phyloP scores from a whole-genome alignment of 2,329 filamentous ascomycete genomes.

The Paecilomyces dactylethromorphus region DNA sequence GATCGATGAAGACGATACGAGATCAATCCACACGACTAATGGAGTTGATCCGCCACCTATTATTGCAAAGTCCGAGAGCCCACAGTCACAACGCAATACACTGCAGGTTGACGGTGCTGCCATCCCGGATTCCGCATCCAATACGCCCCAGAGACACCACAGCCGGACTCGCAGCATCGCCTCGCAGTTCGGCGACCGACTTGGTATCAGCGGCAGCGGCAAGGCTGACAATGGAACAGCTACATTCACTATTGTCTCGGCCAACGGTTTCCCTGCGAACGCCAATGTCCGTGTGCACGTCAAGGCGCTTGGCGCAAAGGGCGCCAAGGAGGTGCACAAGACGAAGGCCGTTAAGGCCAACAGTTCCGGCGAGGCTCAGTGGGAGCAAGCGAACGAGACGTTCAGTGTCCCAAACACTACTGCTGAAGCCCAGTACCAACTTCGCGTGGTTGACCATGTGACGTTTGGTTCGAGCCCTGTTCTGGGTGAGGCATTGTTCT shows the following conservation, averaged over 20 bases:
- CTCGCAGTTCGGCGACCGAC: slow-evolving; percentile 42
- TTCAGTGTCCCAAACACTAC: slow-evolving; percentile 68
- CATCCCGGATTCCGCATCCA: slow-evolving; percentile 11
- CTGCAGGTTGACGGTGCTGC: slow-evolving; percentile 23
- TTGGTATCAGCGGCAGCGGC: slow-evolving; percentile 46
- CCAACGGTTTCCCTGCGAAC: slow-evolving; percentile 67
- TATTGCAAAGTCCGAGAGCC: slow-evolving; percentile 8
- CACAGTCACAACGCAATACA: slow-evolving; percentile 13
- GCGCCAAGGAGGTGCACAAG: slow-evolving; percentile 74
- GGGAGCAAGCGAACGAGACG: slow-evolving; percentile 59
- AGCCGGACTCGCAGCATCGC: slow-evolving; percentile 42
- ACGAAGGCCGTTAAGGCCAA: slow-evolving; percentile 78
- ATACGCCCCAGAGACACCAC: slow-evolving; percentile 33
- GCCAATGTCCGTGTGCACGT: slow-evolving; percentile 74
- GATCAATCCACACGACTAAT: slow-evolving; percentile 8
- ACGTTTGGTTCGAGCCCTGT: slow-evolving; percentile 77
- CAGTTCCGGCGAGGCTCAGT: slow-evolving; percentile 57
- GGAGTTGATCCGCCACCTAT: slow-evolving; percentile 18
- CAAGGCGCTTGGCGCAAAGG: slow-evolving; percentile 60
- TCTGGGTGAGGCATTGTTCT: slow-evolving; percentile 81
- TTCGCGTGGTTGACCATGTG: slow-evolving; percentile 78
- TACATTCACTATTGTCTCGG: slow-evolving; percentile 71
- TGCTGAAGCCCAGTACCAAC: slow-evolving; percentile 77
- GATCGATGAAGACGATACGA: slow-evolving; percentile 9
- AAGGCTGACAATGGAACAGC: slow-evolving; percentile 65